These are phyloP conservation scores for Chalaropsis thielavioides DNA, from an alignment of 2,329 filamentous ascomycete genomes.

Conservation along the genomic window DNA sequence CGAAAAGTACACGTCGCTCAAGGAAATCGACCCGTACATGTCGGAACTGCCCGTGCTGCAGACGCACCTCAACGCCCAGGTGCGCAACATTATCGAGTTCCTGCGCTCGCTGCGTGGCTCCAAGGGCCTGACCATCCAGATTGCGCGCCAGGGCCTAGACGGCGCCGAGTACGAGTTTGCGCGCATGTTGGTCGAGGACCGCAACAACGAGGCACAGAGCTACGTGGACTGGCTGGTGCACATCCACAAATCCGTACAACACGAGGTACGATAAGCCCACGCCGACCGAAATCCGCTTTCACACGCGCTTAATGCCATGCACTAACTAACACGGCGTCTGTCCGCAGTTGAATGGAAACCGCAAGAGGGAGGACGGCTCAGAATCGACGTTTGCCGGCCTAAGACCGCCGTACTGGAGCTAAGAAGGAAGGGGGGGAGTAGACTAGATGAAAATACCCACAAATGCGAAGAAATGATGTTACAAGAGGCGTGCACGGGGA, in stretches of 20 bases:
- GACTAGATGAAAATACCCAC: neutral
- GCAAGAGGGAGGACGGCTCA: slow-evolving; percentile 51
- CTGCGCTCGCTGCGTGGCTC: slow-evolving; percentile 65
- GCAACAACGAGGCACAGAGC: slow-evolving; percentile 93
- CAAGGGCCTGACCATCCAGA: slow-evolving; percentile 77
- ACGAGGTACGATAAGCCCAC: slow-evolving; percentile 45
- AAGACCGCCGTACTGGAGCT: slow-evolving; percentile 42
- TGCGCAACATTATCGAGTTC: slow-evolving; percentile 84
- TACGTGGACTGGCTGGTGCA: slow-evolving; percentile 98
- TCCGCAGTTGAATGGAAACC: slow-evolving; percentile 48
- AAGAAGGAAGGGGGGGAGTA: neutral
- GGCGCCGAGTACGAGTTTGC: slow-evolving; percentile 96
- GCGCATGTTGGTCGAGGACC: slow-evolving; percentile 74
- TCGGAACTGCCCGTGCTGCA: slow-evolving; percentile 70
- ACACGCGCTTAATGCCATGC: too few species aligned
- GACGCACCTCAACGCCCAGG: slow-evolving; percentile 87
- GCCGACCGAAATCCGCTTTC: too few species aligned
- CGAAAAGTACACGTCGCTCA: slow-evolving; percentile 48
- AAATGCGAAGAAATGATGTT: neutral
- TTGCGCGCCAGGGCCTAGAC: slow-evolving; percentile 83
- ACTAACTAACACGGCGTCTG: neutral
- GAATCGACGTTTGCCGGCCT: slow-evolving; percentile 44
- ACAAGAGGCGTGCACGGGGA: neutral
- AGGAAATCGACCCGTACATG: slow-evolving; percentile 65
- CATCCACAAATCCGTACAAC: slow-evolving; percentile 79